These are phyloP conservation scores for Xylaria sp. DNA, from an alignment of 2,329 filamentous ascomycete species.

Conservation along the genomic window DNA sequence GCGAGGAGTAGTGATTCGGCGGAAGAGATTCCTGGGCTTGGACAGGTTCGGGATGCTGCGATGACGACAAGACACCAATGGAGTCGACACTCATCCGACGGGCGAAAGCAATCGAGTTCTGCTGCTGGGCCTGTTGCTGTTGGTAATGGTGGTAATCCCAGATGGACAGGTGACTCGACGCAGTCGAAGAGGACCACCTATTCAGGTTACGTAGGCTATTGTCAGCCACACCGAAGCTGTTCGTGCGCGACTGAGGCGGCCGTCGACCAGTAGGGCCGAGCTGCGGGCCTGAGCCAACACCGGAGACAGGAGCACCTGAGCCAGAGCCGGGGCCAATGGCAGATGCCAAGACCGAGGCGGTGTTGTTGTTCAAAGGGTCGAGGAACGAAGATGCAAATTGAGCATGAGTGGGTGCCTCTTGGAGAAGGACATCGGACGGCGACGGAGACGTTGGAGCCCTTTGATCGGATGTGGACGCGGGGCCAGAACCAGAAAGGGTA, in stretches of 20 bases:
- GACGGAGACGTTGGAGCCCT: constrained; percentile 21
- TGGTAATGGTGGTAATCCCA: constrained; percentile 43
- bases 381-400: constrained; percentile 37
- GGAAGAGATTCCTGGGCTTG: constrained; percentile 23
- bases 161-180: constrained; percentile 59
- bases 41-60: constrained; percentile 32
- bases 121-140: constrained; percentile 46
- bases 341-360: constrained; percentile 26
- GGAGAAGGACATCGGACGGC: constrained; percentile 32
- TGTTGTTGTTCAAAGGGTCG: constrained; percentile 35
- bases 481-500: constrained; percentile 11
- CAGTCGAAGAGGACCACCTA: constrained; percentile 65
- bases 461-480: constrained; percentile 30
- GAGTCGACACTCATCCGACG: constrained; percentile 60
- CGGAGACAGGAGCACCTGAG: constrained; percentile 11
- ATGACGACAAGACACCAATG: constrained; percentile 47
- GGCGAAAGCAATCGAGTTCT: constrained; percentile 50
- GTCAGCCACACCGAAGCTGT: constrained; percentile 49
- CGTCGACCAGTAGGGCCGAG: constrained; percentile 29
- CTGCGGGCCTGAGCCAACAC: constrained; percentile 10
- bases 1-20: constrained; percentile 40
- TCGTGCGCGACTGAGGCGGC: constrained; percentile 41
- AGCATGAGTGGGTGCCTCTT: constrained; percentile 33
- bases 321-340: constrained; percentile 12
- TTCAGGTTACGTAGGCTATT: constrained; percentile 62